Percentiles rank a stretch among this genome's conserved stretches.
Evolutionary conservation across 345 rosid species (phyloP).

Genomic region (Pugionium dolabratum): DNA sequence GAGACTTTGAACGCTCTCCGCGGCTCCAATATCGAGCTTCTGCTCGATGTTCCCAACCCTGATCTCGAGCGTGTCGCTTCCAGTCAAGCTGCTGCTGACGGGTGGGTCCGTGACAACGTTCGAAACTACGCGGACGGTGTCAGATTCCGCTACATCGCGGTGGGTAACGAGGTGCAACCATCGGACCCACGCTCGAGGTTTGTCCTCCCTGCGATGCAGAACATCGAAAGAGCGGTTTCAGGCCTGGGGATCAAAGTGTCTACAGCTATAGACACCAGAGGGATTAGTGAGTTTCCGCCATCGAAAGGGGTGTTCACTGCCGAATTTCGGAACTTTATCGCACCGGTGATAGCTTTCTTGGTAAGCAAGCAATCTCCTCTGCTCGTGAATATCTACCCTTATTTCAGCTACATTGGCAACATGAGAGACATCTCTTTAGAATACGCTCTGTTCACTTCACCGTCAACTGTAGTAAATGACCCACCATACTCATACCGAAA

Average conservation of each 20-base stretch:
- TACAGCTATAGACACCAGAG: constrained; percentile 40
- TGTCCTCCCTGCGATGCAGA: constrained; percentile 45
- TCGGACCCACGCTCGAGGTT: constrained; percentile 28
- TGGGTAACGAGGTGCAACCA: constrained; percentile 51
- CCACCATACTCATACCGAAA: too few relatives aligned
- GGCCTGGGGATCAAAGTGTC: constrained; percentile 50
- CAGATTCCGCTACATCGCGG: constrained; percentile 53
- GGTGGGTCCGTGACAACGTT: constrained; percentile 46
- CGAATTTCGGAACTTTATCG: constrained; percentile 29
- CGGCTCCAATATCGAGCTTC: constrained; percentile 44
- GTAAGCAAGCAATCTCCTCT: constrained; percentile 42
- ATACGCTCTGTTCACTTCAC: constrained; percentile 45
- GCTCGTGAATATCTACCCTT: constrained; percentile 47
- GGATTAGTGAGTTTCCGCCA: constrained; percentile 42
- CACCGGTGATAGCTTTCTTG: constrained; percentile 45
- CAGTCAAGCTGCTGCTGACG: constrained; percentile 41
- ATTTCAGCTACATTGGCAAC: constrained; percentile 36
- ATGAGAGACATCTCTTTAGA: constrained; percentile 39
- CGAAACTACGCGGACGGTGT: constrained; percentile 39
- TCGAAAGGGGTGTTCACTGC: constrained; percentile 43
- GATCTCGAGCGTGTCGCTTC: constrained; percentile 41
- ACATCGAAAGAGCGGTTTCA: constrained; percentile 40
- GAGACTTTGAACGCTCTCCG: constrained; percentile 41
- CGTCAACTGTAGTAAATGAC: too few relatives aligned
- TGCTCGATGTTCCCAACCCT: constrained; percentile 39